Percentiles rank a stretch among this genome's conserved stretches.
These are phyloP conservation scores for Anacardium occidentale DNA, from an alignment of 345 rosid species.

Conservation along the genomic window DNA sequence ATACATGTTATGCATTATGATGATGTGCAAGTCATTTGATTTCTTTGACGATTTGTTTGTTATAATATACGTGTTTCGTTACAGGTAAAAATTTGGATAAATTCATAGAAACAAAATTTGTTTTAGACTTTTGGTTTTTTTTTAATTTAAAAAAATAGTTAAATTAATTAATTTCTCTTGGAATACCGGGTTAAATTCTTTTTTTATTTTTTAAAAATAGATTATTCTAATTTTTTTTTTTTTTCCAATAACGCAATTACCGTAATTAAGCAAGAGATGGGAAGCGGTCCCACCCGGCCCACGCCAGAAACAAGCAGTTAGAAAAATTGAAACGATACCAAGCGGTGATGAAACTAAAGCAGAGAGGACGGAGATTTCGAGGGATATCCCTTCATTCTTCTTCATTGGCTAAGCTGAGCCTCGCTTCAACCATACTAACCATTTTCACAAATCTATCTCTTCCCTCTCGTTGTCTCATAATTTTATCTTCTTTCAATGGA, in stretches of 20 bases:
- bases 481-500: slow-evolving; percentile 49
- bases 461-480: neutral
- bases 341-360: slow-evolving; percentile 33
- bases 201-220: too few species aligned
- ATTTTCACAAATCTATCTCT: neutral
- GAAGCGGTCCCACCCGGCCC: neutral
- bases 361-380: slow-evolving; percentile 41
- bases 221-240: too few species aligned
- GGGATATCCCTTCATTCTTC: neutral
- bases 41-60: too few species aligned
- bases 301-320: neutral
- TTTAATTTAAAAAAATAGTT: too few species aligned
- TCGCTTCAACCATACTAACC: neutral
- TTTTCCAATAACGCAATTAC: neutral
- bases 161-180: too few species aligned
- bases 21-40: too few species aligned
- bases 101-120: too few species aligned
- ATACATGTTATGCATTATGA: too few species aligned
- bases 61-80: too few species aligned
- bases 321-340: neutral
- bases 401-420: neutral
- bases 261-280: neutral
- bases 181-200: too few species aligned
- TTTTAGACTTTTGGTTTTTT: too few species aligned
- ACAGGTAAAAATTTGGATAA: too few species aligned